These are phyloP conservation scores for Parachlorella kessleri DNA, from an alignment of 139 green algal genomes.

Conservation along the genomic window DNA sequence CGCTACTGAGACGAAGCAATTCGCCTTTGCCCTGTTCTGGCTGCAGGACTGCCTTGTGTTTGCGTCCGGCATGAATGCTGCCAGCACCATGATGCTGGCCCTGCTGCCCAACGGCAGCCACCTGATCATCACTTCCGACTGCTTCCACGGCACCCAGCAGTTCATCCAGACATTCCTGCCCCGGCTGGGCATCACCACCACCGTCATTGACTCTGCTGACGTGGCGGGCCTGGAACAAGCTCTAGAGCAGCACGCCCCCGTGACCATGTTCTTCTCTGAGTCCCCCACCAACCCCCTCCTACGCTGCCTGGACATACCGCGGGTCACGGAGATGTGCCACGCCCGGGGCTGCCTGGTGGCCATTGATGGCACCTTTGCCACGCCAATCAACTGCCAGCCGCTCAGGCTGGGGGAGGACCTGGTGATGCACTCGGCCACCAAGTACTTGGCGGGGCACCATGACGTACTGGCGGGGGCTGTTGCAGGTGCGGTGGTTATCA, in stretches of 20 bases:
- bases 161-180: constrained; percentile 99
- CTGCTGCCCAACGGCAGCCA: constrained; percentile 95
- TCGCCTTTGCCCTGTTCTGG: too few relatives aligned
- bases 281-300: constrained; percentile 99
- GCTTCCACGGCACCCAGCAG: constrained; percentile 95
- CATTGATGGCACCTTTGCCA: constrained; percentile 98
- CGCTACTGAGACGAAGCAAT: too few relatives aligned
- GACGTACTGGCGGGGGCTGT: constrained; percentile 95
- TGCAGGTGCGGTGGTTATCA: constrained; percentile 67
- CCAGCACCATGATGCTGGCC: constrained; percentile 99
- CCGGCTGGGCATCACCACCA: constrained; percentile 94
- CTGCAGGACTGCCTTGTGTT: constrained; percentile 88
- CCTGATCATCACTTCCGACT: constrained; percentile 99
- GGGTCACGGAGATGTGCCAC: constrained; percentile 83
- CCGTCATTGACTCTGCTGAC: constrained; percentile 97
- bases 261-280: constrained; percentile 98
- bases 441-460: constrained; percentile 99
- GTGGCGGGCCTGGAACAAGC: constrained; percentile 73
- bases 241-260: constrained; percentile 68
- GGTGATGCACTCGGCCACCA: constrained; percentile 98
- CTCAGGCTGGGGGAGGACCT: constrained; percentile 93
- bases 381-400: constrained; percentile 88
- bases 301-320: constrained; percentile 94
- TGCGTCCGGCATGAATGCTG: constrained; percentile 93
- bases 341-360: constrained; percentile 76